Evolutionary conservation across 2,329 filamentous ascomycete genomes (phyloP), one percentile per base, ranked within the genome.

Genomic region (Coniochaeta sp.): DNA sequence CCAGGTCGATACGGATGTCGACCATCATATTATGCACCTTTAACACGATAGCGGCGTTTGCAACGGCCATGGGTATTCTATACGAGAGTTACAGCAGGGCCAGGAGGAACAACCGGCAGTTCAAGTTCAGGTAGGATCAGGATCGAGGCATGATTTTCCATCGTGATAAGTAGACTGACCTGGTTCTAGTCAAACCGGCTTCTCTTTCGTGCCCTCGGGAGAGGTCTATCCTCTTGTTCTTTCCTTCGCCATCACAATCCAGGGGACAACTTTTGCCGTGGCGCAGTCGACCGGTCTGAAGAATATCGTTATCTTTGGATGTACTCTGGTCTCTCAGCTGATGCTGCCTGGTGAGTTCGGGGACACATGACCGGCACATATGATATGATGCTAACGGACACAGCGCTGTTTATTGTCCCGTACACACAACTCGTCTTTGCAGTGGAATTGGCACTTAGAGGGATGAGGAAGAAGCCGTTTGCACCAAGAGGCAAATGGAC

Each of bases 351-450:
- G 85, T 86, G 75, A 60, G 62, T 60, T 22, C 1, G 44, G 2
- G n/a, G 12, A 59, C 16, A 14, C 17, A 2, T 36, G 28, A 6
- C 24, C 54, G 14, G 28, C 7, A 36, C 24, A 8, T 38, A 22
- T 3, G 28, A 36, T n/a, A 57, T 1, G 17, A 34, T 19, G 17
- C 50, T 58, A 33, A 26, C 33, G 4, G 17, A 22, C 33, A 55
- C 60, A 89, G 88, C 84, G 8, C 77, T 89, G 38, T 89, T 90
- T 66, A 78, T 89, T 58, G 80, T 85, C 9, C 87, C 87, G 28
- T 88, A 81, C 63, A 80, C 86, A 34, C 87, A 89, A 64, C 67
- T 89, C 22, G 77, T 88, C 17, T 89, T 90, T 65, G 84, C 83
- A 16, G 63, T 87, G 61, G 88, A 90, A 70, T 79, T 82, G 36